These are phyloP conservation scores for Begonia loranthoides DNA, from an alignment of 306 rosid genomes.

Conservation along the genomic window DNA sequence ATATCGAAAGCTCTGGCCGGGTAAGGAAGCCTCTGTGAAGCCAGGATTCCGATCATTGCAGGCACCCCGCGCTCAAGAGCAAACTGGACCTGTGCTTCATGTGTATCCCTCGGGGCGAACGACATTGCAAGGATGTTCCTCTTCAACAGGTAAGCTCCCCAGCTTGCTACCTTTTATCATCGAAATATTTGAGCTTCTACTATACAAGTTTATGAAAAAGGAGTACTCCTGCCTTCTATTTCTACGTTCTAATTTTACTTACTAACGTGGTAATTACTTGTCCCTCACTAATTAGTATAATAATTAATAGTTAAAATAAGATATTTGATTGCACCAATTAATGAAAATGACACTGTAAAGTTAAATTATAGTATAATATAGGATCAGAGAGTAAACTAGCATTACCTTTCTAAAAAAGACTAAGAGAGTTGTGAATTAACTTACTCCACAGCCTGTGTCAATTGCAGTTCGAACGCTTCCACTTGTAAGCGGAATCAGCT, in stretches of 20 bases:
- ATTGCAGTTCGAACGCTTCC: slow-evolving; percentile 80
- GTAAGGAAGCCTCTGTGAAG: slow-evolving; percentile 76
- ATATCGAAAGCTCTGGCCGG: slow-evolving; percentile 94
- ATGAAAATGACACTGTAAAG: too few relatives aligned
- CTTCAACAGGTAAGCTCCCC: slow-evolving; percentile 84
- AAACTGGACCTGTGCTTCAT: slow-evolving; percentile 92
- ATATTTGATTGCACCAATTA: neutral
- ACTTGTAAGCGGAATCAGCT: slow-evolving; percentile 60
- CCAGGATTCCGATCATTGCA: slow-evolving; percentile 90
- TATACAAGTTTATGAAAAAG: neutral
- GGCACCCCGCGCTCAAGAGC: slow-evolving; percentile 97
- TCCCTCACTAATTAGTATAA: too few relatives aligned
- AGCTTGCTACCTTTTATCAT: slow-evolving; percentile 78
- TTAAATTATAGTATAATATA: too few relatives aligned
- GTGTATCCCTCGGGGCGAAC: slow-evolving; percentile 94
- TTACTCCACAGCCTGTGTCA: slow-evolving; percentile 99
- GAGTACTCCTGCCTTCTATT: too few relatives aligned
- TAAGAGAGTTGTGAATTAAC: slow-evolving; percentile 7
- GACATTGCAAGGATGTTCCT: slow-evolving; percentile 81
- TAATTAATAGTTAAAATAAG: too few relatives aligned
- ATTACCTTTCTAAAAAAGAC: too few relatives aligned
- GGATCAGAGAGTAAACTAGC: too few relatives aligned
- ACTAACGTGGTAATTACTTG: too few relatives aligned
- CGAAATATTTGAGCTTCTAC: slow-evolving; percentile 9
- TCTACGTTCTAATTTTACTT: too few relatives aligned